Evolutionary conservation across 2,329 filamentous ascomycete species (phyloP), one percentile per base, ranked within the genome.

Genomic region (Myriosclerotinia scirpicola): DNA sequence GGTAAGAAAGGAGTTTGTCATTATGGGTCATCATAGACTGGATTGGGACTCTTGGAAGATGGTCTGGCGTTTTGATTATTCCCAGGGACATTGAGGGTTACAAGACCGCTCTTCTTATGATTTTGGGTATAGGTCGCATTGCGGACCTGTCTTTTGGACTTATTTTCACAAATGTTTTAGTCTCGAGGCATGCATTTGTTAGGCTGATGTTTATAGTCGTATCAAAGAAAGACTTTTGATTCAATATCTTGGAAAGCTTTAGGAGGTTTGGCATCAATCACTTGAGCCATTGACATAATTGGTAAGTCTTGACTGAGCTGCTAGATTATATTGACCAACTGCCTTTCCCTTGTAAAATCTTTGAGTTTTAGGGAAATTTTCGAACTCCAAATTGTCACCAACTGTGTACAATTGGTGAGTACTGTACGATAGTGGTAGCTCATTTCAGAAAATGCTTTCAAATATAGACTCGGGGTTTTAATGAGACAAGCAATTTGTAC

Each of bases 181-280:
- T 38, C 20, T 65, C 17, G 15, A 64, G 38, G 30, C 38, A 52
- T 52, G 60, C 60, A 42, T 54, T 50, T 54, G 38, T 65, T 65
- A 46, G 38, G 64, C 64, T 65, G 64, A 65, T 65, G 64, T 65
- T 60, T 65, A 65, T 65, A 52, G 64, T 65, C 22, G 4, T 42
- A 64, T 64, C 61, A 64, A 55, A 56, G 17, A 55, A 44, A 56
- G 26, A 48, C 48, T 48, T 60, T n/a, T 44, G 12, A 22, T 60
- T 48, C 42, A 60, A 48, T 36, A 11, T 36, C 42, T 48, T 36
- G 56, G 42, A 48, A 36, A 48, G 56, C 30, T 36, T n/a, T n/a
- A 48, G 3, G 30, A n/a, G 26, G 22, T 22, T 48, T 60, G 20
- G 42, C 42, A 48, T 46, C 30, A 36, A 48, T 46, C 42, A 36